Evolutionary conservation across 441 rosid genomes (phyloP).

Genomic region (Isatis lusitanica): DNA sequence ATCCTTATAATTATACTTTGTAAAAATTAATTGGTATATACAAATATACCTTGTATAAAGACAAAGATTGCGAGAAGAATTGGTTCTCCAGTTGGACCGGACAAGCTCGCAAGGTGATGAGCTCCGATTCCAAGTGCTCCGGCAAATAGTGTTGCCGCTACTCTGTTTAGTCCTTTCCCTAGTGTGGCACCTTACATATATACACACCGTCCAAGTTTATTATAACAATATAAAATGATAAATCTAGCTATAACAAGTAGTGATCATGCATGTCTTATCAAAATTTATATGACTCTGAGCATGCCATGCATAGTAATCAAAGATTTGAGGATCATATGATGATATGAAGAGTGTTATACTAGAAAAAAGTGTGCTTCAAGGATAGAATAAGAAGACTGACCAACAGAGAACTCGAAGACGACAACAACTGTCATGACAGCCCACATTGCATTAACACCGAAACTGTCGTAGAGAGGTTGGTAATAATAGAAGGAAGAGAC

Average conservation of each 20-base stretch:
- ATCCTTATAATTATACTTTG: background rate
- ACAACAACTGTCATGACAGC: conserved; percentile 85
- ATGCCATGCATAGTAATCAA: conserved; percentile 2
- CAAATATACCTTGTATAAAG: conserved; percentile 54
- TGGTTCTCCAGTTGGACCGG: conserved; percentile 60
- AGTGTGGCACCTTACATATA: conserved; percentile 63
- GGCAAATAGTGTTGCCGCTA: conserved; percentile 60
- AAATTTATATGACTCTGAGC: background rate
- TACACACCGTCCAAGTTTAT: background rate
- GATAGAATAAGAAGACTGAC: conserved; percentile 36
- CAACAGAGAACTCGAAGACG: conserved; percentile 78
- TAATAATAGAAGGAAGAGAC: conserved; percentile 63
- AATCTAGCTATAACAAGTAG: background rate
- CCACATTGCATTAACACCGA: conserved; percentile 78
- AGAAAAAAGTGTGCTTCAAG: too few species aligned
- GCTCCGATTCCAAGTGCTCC: conserved; percentile 71
- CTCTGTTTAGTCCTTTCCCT: conserved; percentile 68
- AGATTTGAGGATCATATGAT: background rate
- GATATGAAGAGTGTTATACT: background rate
- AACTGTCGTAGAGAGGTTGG: conserved; percentile 56
- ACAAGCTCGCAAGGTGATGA: conserved; percentile 53
- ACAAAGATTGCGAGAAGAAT: conserved; percentile 56
- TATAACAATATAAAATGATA: background rate
- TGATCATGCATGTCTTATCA: background rate
- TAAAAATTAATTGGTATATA: background rate